Evolutionary conservation across 176 grass and related monocot genomes (phyloP), one percentile per base, ranked within the genome.

Genomic region (Stipa capillata): DNA sequence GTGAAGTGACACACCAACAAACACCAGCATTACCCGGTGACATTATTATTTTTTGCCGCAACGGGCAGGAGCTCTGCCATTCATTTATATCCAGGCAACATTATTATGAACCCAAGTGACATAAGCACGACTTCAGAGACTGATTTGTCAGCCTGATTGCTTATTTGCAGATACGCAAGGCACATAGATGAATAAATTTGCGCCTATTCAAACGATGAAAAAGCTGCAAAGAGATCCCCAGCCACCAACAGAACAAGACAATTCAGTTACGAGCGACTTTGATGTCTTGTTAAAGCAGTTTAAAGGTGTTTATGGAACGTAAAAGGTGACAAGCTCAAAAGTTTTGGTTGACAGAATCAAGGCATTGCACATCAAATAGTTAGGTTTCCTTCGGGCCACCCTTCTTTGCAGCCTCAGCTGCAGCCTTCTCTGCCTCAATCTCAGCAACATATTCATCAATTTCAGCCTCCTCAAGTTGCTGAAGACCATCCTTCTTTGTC

Each of bases 401-500:
- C 82, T 95, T 98, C 90, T 98, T 98, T 57, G 96, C 92, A 67
- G 92, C 92, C 84, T 98, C 96, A 2, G 96, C 96, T 48, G 96
- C 92, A 37, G 92, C 92, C 84, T 98, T 98, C 85, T 98, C 96
- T 24, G 88, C 92, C 78, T 98, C 96, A 21, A 98, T 95, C 74
- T 98, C 96, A 1, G 96, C 96, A 81, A 98, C 96, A 57, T 93
- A 93, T 53, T 90, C 90, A 65, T 98, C 96, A 23, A 98, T 98
- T 71, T 93, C 92, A 45, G 86, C 59, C 65, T 94, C 92, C 62
- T 98, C 92, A 0, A 98, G 85, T 77, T 94, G 82, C 42, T 69
- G 77, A 39, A 93, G 82, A 48, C 90, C 92, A 37, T 94, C 78
- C 56, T 93, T 80, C 40, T 85, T 65, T 50, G 90, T 91, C 96